These are phyloP conservation scores for Fraxinus dipetala DNA, from an alignment of 305 asterid genomes.

Conservation along the genomic window DNA sequence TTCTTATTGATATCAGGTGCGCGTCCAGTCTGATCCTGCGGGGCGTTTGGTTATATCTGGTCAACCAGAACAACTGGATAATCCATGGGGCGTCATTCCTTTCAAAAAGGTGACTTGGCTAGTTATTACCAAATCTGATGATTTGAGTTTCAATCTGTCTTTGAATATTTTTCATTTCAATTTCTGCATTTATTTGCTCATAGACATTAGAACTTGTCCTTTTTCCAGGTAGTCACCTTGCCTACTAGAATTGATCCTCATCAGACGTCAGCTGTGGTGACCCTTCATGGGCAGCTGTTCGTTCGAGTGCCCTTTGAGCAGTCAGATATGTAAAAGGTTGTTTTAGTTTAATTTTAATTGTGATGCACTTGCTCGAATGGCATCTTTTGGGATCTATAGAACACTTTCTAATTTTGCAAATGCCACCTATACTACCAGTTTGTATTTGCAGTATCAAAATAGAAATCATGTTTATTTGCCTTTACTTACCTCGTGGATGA, in stretches of 20 bases:
- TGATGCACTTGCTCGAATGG: neutral
- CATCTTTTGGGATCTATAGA: neutral
- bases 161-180: neutral
- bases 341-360: constrained; percentile 11
- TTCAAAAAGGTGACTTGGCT: constrained; percentile 66
- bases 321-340: constrained; percentile 37
- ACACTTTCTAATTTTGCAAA: neutral
- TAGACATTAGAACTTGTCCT: constrained; percentile 8
- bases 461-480: neutral
- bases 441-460: neutral
- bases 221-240: constrained; percentile 71
- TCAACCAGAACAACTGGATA: constrained; percentile 84
- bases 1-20: constrained; percentile 52
- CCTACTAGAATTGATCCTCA: constrained; percentile 91
- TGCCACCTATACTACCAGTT: neutral
- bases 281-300: constrained; percentile 87
- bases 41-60: constrained; percentile 96
- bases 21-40: constrained; percentile 91
- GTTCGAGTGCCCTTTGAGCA: constrained; percentile 90
- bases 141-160: neutral
- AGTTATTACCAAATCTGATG: neutral
- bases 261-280: constrained; percentile 93
- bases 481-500: neutral
- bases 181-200: constrained; percentile 5
- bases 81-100: constrained; percentile 93